These are phyloP conservation scores for Monosporascus sp. DNA, from an alignment of 2,329 filamentous ascomycete genomes.

Conservation along the genomic window DNA sequence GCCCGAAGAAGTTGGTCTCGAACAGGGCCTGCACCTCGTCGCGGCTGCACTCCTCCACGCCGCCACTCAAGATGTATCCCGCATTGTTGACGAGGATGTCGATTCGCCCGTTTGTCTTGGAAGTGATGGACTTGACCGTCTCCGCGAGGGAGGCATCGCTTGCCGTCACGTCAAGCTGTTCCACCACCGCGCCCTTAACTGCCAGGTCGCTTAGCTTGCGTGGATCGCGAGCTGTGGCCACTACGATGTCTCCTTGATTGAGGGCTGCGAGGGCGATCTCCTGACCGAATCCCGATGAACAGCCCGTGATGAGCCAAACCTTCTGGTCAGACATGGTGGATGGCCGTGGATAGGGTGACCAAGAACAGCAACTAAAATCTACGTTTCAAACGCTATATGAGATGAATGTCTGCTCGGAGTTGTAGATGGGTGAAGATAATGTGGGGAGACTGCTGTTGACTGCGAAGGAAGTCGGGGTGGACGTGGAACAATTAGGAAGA, in stretches of 20 bases:
- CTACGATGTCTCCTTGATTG: constrained; percentile 4
- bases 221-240: constrained; percentile 7
- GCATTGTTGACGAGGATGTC: constrained; percentile 2
- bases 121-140: neutral
- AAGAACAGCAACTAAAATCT: too few species aligned
- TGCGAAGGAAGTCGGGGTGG: too few species aligned
- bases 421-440: too few species aligned
- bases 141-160: constrained; percentile 1
- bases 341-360: neutral
- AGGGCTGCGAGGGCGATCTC: constrained; percentile 5
- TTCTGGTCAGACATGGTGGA: neutral
- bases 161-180: constrained; percentile 4
- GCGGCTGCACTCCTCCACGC: constrained; percentile 18
- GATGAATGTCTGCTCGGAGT: too few species aligned
- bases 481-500: too few species aligned
- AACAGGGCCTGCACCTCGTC: constrained; percentile 36
- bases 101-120: constrained; percentile 3
- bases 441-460: too few species aligned
- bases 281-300: constrained; percentile 5
- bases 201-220: constrained; percentile 1
- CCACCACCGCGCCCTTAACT: constrained; percentile 2
- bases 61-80: constrained; percentile 5
- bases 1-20: constrained; percentile 44
- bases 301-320: constrained; percentile 8
- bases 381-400: too few species aligned